Conservation (phyloP, 2,329 filamentous ascomycete genomes). For the Leptographium flavum region DNA sequence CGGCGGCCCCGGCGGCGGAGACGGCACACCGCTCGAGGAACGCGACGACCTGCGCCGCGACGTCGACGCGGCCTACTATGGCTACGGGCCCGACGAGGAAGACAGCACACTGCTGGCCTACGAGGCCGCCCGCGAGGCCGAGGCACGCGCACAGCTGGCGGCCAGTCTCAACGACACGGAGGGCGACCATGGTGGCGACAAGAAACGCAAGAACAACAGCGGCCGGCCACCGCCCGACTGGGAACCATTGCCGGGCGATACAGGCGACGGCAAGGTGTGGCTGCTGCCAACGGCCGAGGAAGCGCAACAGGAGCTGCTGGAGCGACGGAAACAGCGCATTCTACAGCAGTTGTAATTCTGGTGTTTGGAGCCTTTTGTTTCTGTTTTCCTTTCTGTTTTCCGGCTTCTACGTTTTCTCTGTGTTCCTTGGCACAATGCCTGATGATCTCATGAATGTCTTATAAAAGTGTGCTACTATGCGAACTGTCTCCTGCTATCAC, state of each 20-base stretch:
- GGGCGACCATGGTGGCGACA: conserved; percentile 17
- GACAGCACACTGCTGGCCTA: conserved; percentile 68
- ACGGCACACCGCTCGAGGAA: conserved; percentile 50
- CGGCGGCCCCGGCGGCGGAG: neutral
- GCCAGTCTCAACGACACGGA: conserved; percentile 42
- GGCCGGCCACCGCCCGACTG: conserved; percentile 52
- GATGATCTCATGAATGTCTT: neutral
- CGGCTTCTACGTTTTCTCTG: neutral
- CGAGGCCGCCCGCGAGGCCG: conserved; percentile 70
- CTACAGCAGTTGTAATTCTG: conserved; percentile 50
- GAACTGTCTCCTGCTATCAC: neutral
- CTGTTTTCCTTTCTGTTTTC: neutral
- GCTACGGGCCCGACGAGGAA: conserved; percentile 86
- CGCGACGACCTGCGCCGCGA: conserved; percentile 56
- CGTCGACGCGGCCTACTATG: conserved; percentile 92
- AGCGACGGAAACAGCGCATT: conserved; percentile 67
- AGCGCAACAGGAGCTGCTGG: conserved; percentile 86
- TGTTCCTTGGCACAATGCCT: too few species aligned
- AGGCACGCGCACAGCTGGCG: conserved; percentile 58
- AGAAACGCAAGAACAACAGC: conserved; percentile 23
- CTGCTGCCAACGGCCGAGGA: conserved; percentile 74
- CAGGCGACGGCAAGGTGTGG: conserved; percentile 72
- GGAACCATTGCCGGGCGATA: conserved; percentile 77
- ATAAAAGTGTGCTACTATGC: neutral
- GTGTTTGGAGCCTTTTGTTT: neutral